These are phyloP conservation scores for Hypoxylon fuscum DNA, from an alignment of 495 filamentous ascomycete species.

Conservation along the genomic window DNA sequence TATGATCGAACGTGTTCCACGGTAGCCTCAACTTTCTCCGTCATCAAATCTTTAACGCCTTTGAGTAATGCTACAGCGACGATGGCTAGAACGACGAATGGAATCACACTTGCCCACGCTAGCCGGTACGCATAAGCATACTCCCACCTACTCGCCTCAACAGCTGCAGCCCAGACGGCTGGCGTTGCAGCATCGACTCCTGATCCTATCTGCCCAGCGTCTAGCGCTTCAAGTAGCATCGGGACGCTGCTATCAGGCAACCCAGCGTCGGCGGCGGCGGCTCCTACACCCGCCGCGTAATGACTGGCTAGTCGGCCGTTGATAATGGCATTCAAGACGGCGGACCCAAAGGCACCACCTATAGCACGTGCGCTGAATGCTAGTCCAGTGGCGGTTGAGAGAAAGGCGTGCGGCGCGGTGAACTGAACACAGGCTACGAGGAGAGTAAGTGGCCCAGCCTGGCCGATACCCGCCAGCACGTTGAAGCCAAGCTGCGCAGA, in stretches of 20 bases:
- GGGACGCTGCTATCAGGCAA: constrained; percentile 51
- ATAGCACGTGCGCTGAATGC: constrained; percentile 64
- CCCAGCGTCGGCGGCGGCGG: constrained; percentile 52
- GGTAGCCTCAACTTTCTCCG: constrained; percentile 60
- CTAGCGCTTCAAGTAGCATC: constrained; percentile 48
- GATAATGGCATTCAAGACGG: constrained; percentile 63
- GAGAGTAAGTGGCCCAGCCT: constrained; percentile 60
- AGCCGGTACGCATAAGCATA: constrained; percentile 58
- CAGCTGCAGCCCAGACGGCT: constrained; percentile 48
- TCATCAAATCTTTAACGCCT: constrained; percentile 61
- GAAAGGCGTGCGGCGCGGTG: constrained; percentile 62
- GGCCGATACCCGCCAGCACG: constrained; percentile 60
- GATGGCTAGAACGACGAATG: constrained; percentile 62
- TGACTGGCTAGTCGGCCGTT: constrained; percentile 55
- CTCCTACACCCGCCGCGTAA: constrained; percentile 48
- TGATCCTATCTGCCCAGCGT: constrained; percentile 42
- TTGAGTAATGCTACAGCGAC: constrained; percentile 55
- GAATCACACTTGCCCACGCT: constrained; percentile 62
- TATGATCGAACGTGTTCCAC: constrained; percentile 46
- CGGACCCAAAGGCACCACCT: constrained; percentile 63
- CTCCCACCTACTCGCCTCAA: constrained; percentile 50
- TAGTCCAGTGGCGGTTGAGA: constrained; percentile 63
- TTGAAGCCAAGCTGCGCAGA: constrained; percentile 58
- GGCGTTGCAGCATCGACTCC: constrained; percentile 48
- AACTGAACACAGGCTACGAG: constrained; percentile 63